Evolutionary conservation across 2,329 filamentous ascomycete species (phyloP).

Genomic region (Aquanectria penicillioides): DNA sequence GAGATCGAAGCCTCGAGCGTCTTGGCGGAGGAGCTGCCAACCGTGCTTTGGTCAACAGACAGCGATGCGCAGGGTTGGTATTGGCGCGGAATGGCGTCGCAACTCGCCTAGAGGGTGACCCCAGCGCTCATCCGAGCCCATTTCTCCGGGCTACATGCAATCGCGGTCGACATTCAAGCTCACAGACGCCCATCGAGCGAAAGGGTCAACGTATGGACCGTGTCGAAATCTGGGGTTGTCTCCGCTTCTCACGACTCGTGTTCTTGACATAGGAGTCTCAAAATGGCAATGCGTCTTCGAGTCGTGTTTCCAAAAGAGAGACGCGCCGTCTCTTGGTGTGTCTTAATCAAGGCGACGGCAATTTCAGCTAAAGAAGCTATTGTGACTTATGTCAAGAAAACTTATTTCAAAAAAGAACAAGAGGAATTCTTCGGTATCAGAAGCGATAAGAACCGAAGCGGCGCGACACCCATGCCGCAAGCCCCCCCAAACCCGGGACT

Average conservation of each 20-base stretch:
- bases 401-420: not conserved
- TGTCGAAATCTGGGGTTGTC: slow-evolving; percentile 20
- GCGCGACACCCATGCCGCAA: slow-evolving; percentile 1
- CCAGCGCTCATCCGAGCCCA: slow-evolving; percentile 10
- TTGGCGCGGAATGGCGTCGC: not conserved
- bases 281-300: not conserved
- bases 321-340: not conserved
- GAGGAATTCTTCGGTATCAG: no score
- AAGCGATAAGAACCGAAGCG: slow-evolving; percentile 13
- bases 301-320: not conserved
- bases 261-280: no score
- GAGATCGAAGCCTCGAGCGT: slow-evolving; percentile 3
- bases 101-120: not conserved
- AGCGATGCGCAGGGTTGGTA: slow-evolving; percentile 12
- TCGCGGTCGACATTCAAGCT: not conserved
- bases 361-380: not conserved
- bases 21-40: not conserved
- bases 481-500: slow-evolving; percentile 9
- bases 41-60: slow-evolving; percentile 17
- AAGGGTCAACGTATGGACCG: not conserved
- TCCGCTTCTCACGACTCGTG: slow-evolving; percentile 10
- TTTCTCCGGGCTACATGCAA: slow-evolving; percentile 15
- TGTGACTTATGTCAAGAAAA: not conserved
- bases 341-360: no score
- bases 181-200: not conserved